phyloP scores from a whole-genome alignment of 257 asterid genomes.

The Primulina tabacum region DNA sequence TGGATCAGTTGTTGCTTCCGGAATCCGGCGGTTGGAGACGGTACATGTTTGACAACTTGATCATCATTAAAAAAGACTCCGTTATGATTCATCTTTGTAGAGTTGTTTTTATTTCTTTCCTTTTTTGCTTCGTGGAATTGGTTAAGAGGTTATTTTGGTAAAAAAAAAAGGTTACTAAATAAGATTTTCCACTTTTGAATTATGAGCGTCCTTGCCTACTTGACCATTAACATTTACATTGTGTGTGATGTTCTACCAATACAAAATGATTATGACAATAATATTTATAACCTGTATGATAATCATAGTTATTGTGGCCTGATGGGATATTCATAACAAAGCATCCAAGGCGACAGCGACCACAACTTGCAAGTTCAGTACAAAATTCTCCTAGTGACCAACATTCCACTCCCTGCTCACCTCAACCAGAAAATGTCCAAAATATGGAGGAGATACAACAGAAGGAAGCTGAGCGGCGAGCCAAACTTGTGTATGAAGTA shows the following conservation, averaged over 20 bases:
- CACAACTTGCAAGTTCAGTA: constrained; percentile 48
- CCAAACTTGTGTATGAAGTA: constrained; percentile 68
- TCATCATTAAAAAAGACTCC: neutral
- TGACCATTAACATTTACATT: neutral
- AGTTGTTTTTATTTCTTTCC: neutral
- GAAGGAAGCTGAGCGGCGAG: constrained; percentile 84
- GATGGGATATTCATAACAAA: constrained; percentile 95
- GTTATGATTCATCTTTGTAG: neutral
- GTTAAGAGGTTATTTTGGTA: too few relatives aligned
- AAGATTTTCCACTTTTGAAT: neutral
- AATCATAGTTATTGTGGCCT: constrained; percentile 81
- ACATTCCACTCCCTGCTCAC: constrained; percentile 46
- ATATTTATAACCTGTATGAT: constrained; percentile 19
- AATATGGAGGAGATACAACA: constrained; percentile 59
- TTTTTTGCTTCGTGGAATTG: neutral
- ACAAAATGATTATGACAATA: constrained; percentile 15
- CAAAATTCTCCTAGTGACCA: constrained; percentile 33
- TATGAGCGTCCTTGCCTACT: constrained; percentile 11
- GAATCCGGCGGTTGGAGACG: constrained; percentile 68
- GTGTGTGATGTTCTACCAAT: constrained; percentile 11
- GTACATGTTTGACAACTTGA: neutral
- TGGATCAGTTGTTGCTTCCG: constrained; percentile 90
- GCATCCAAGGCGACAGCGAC: constrained; percentile 77
- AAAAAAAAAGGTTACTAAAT: neutral
- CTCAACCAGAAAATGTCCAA: constrained; percentile 43